These are phyloP conservation scores for Pilasporangium apinafurcum DNA, from an alignment of 352 stramenopile genomes.

Conservation along the genomic window DNA sequence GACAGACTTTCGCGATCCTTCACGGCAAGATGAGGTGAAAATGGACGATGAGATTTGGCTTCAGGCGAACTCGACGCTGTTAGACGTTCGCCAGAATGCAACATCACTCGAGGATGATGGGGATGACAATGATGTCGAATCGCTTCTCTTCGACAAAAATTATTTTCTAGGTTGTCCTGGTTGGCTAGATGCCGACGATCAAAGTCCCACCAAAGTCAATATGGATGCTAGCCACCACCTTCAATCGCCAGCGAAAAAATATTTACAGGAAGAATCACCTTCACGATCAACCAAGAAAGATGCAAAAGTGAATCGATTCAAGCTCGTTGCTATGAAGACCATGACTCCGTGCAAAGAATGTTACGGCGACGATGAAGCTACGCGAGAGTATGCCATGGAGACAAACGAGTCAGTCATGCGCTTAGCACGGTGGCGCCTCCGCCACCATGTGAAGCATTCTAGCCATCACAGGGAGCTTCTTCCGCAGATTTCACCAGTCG, in stretches of 20 bases:
- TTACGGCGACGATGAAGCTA: constrained; percentile 58
- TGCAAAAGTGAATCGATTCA: constrained; percentile 24
- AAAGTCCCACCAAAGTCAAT: not conserved
- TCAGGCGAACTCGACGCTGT: constrained; percentile 21
- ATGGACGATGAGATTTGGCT: constrained; percentile 52
- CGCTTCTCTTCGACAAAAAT: constrained; percentile 41
- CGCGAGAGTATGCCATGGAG: constrained; percentile 52
- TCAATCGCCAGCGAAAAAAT: constrained; percentile 2
- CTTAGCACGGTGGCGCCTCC: constrained; percentile 48
- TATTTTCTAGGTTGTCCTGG: constrained; percentile 55
- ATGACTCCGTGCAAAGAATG: constrained; percentile 27
- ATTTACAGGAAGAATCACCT: no score
- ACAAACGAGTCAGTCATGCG: constrained; percentile 47
- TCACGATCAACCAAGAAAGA: no score
- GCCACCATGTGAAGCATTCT: constrained; percentile 3
- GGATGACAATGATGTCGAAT: constrained; percentile 19
- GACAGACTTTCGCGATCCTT: constrained; percentile 51
- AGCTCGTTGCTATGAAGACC: constrained; percentile 54
- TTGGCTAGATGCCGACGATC: constrained; percentile 30
- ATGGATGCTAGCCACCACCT: not conserved
- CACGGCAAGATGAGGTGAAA: constrained; percentile 28
- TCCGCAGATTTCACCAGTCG: not conserved
- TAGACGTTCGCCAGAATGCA: no score
- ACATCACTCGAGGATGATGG: not conserved
- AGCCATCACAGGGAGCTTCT: not conserved